Percentiles rank a stretch among this genome's conserved stretches.
These are phyloP conservation scores for Dendrocalamus sinicus DNA, from an alignment of 176 grass and related monocot species.

Conservation along the genomic window DNA sequence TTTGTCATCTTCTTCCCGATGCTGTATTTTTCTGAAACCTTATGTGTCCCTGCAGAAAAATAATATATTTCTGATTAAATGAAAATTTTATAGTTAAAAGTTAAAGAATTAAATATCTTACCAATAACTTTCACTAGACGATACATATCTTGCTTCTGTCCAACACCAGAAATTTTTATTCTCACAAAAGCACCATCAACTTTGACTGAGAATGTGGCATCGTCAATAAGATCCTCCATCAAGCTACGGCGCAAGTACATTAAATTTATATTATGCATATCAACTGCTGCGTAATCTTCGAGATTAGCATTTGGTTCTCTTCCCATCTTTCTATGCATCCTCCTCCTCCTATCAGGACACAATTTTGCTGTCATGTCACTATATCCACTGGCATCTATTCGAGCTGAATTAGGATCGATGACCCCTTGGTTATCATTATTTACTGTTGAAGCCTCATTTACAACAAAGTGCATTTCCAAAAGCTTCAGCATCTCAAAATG, in stretches of 20 bases:
- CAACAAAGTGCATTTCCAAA: constrained; percentile 85
- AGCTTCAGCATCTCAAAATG: constrained; percentile 99
- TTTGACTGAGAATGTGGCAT: constrained; percentile 70
- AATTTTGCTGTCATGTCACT: constrained; percentile 50
- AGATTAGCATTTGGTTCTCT: constrained; percentile 60
- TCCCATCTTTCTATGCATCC: constrained; percentile 65
- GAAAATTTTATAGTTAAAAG: constrained; percentile 14
- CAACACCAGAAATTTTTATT: constrained; percentile 82
- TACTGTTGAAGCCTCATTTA: constrained; percentile 62
- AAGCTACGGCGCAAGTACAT: constrained; percentile 82
- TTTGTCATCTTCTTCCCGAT: constrained; percentile 90
- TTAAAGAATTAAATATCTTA: constrained; percentile 52
- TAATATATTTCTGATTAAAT: neutral
- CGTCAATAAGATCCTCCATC: constrained; percentile 84
- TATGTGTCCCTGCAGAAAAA: constrained; percentile 65
- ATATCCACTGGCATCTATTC: constrained; percentile 64
- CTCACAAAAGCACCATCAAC: constrained; percentile 83
- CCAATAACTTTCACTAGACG: constrained; percentile 94
- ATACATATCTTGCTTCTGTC: constrained; percentile 94
- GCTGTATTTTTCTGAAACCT: constrained; percentile 77
- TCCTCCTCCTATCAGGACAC: constrained; percentile 60
- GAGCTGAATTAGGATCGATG: constrained; percentile 56
- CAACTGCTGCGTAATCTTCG: constrained; percentile 82
- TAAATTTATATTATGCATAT: constrained; percentile 91
- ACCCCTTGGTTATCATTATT: constrained; percentile 50